Evolutionary conservation across 257 asterid genomes (phyloP).

Genomic region (Solanum appendiculatum): DNA sequence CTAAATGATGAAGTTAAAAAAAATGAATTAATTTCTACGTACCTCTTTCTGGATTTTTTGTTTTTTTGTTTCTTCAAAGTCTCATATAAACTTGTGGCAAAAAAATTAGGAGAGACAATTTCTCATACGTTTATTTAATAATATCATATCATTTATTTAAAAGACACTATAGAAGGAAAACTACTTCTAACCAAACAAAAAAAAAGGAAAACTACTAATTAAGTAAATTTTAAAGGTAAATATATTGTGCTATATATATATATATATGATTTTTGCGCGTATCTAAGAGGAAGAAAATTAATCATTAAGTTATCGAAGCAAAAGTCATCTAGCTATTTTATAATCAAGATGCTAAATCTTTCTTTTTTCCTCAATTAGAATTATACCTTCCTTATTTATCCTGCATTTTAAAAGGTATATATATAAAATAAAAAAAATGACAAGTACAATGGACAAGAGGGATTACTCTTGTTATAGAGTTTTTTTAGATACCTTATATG

Average conservation of each 20-base stretch:
- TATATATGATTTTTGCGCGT: not conserved
- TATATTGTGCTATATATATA: not conserved
- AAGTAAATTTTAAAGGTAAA: not conserved
- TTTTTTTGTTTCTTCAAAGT: not conserved
- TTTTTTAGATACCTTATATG: not conserved
- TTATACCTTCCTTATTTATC: not conserved
- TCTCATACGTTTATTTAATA: not conserved
- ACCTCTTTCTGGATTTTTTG: not conserved
- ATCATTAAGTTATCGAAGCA: not conserved
- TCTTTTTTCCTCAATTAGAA: not conserved
- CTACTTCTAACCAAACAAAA: not conserved
- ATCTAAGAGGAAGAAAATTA: not conserved
- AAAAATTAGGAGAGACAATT: not conserved
- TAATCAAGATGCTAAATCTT: not conserved
- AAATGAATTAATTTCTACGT: not conserved
- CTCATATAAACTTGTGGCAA: not conserved
- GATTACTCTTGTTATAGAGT: not conserved
- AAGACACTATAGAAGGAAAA: not conserved
- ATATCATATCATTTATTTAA: too few relatives aligned
- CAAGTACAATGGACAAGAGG: not conserved
- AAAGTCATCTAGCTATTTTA: not conserved
- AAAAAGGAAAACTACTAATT: not conserved
- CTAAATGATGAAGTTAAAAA: too few relatives aligned
- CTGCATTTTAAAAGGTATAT: not conserved
- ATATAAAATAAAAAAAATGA: fast-evolving